Percentiles rank a stretch among this genome's conserved stretches.
Conservation (phyloP, 441 rosid species). For the Metrosideros polymorpha region DNA sequence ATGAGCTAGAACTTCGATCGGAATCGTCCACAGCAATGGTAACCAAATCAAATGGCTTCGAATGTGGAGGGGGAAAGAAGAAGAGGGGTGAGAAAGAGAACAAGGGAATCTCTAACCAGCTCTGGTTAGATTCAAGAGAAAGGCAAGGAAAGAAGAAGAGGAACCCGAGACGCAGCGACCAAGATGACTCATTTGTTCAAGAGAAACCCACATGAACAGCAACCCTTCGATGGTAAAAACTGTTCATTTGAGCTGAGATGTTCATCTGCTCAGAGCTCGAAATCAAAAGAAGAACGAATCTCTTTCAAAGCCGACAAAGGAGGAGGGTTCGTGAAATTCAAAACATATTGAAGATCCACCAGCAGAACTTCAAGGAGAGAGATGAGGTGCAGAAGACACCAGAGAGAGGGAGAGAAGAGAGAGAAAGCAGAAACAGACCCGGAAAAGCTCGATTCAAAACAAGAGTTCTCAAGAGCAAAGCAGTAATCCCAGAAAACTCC, state of each 20-base stretch:
- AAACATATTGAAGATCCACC: background rate
- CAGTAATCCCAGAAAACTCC: background rate
- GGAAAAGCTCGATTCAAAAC: background rate
- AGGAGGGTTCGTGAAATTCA: background rate
- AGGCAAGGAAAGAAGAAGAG: background rate
- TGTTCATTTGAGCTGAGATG: background rate
- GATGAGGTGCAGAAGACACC: background rate
- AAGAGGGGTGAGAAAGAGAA: background rate
- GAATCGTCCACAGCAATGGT: background rate
- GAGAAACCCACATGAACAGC: background rate
- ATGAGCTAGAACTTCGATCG: background rate
- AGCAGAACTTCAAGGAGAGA: background rate
- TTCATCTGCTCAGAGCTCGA: background rate
- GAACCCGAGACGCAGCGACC: background rate
- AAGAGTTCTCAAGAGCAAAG: background rate
- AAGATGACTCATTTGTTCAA: background rate
- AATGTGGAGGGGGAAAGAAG: background rate
- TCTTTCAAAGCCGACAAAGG: background rate
- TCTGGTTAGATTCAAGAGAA: background rate
- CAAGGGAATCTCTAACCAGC: background rate
- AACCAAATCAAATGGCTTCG: background rate
- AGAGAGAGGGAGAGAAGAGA: constrained; percentile 18
- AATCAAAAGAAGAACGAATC: background rate
- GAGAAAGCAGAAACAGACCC: background rate
- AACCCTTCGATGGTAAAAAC: background rate